phyloP scores from a whole-genome alignment of 176 grass and related monocot species.

The Poa annua region DNA sequence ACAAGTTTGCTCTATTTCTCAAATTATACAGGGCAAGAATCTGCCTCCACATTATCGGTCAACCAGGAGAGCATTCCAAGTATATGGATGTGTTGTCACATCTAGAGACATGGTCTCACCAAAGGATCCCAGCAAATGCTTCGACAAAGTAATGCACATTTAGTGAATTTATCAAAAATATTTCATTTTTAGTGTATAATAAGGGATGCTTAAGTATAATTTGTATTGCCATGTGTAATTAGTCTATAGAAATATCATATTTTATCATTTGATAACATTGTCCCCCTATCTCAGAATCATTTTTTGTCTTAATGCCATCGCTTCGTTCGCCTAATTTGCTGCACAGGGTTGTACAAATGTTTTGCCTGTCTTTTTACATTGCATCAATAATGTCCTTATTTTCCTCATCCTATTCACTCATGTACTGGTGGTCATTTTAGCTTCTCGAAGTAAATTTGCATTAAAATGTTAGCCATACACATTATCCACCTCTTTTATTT shows the following conservation, averaged over 20 bases:
- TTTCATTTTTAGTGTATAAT: not conserved
- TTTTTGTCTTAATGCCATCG: slow-evolving; percentile 20
- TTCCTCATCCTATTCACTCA: not conserved
- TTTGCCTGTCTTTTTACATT: not conserved
- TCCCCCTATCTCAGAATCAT: slow-evolving; percentile 20
- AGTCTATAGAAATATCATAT: not conserved
- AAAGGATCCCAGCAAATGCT: slow-evolving; percentile 68
- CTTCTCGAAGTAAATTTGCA: slow-evolving; percentile 1
- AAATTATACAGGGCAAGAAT: slow-evolving; percentile 56
- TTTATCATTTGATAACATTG: not conserved
- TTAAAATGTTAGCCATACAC: not conserved
- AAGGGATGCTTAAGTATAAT: not conserved
- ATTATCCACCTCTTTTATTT: not conserved
- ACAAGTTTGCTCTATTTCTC: slow-evolving; percentile 9
- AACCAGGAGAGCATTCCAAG: slow-evolving; percentile 75
- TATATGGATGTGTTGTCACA: slow-evolving; percentile 89
- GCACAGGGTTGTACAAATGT: slow-evolving; percentile 12
- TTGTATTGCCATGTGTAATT: not conserved
- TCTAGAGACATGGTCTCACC: slow-evolving; percentile 88
- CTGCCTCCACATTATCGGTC: slow-evolving; percentile 55
- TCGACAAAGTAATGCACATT: slow-evolving; percentile 71
- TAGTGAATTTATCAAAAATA: slow-evolving; percentile 9
- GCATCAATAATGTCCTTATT: not conserved
- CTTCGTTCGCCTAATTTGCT: slow-evolving; percentile 1
- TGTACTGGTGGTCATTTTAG: not conserved